Evolutionary conservation across 2,329 filamentous ascomycete species (phyloP).

Genomic region (Ascosphaera pollenicola): DNA sequence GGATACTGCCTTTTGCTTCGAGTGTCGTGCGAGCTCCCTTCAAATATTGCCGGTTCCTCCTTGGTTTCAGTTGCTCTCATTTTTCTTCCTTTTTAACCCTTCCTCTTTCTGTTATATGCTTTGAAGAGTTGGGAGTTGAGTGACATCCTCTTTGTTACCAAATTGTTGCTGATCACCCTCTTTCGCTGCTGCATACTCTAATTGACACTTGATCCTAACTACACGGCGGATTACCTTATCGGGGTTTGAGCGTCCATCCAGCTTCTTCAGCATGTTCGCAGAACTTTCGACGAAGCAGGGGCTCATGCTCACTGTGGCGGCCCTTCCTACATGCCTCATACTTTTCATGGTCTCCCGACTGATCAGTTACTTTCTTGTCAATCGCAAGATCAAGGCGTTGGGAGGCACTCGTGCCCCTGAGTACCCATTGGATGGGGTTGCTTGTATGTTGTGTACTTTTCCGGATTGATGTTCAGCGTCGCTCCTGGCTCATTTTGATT

Average conservation of each 20-base stretch:
- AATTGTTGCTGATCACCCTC: too few relatives aligned
- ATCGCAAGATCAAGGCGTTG: conserved; percentile 2
- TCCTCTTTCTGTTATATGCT: neutral
- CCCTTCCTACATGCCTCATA: neutral
- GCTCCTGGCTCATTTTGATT: neutral
- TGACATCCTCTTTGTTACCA: neutral
- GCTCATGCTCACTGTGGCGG: neutral
- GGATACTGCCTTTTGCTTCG: neutral
- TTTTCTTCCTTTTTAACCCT: neutral
- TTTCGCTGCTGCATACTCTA: too few relatives aligned
- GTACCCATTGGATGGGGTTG: neutral
- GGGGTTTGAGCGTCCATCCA: too few relatives aligned
- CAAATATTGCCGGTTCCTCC: neutral
- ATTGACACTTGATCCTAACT: too few relatives aligned
- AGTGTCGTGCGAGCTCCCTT: neutral
- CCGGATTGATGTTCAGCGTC: neutral
- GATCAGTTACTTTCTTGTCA: conserved; percentile 1
- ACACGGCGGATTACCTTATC: too few relatives aligned
- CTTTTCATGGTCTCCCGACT: neutral
- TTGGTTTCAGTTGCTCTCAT: neutral
- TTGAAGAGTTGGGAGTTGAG: neutral
- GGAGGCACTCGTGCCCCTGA: conserved; percentile 2
- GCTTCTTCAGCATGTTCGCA: too few relatives aligned
- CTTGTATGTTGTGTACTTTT: neutral
- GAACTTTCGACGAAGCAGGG: too few relatives aligned